These are phyloP conservation scores for Wallacemonas collosoma DNA, from an alignment of 208 protist genomes.

Conservation along the genomic window DNA sequence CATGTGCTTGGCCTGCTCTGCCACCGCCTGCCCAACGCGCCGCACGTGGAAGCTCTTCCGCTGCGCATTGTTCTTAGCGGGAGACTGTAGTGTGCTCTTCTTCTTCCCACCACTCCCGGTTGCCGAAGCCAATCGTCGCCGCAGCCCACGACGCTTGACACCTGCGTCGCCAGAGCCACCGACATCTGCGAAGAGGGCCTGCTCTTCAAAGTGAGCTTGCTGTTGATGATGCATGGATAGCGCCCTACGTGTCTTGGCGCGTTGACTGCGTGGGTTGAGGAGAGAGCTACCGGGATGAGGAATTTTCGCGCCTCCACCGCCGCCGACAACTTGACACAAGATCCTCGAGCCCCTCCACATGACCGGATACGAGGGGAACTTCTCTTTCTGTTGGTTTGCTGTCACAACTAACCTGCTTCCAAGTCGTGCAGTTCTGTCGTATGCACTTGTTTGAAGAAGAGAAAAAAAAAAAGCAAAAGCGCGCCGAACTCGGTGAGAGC, in stretches of 20 bases:
- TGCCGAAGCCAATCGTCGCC: background rate
- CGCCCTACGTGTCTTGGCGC: conserved; percentile 47
- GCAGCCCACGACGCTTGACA: conserved; percentile 1
- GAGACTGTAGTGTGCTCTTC: background rate
- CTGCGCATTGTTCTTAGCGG: conserved; percentile 41
- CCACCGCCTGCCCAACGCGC: conserved; percentile 43
- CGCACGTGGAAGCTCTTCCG: conserved; percentile 37
- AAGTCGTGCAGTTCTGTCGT: too few relatives aligned
- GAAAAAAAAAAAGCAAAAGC: too few relatives aligned
- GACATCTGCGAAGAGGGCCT: conserved; percentile 64
- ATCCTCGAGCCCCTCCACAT: conserved; percentile 13
- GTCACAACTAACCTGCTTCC: background rate
- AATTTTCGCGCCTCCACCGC: conserved; percentile 9
- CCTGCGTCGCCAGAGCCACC: conserved; percentile 25
- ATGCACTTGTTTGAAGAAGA: conserved; percentile 14
- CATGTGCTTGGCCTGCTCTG: conserved; percentile 69
- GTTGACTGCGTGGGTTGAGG: conserved; percentile 69
- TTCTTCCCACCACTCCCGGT: background rate
- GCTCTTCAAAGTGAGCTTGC: conserved; percentile 46
- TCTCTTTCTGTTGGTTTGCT: background rate
- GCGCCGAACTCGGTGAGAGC: too few relatives aligned
- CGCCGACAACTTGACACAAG: background rate
- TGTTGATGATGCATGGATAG: conserved; percentile 30
- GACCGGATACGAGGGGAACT: conserved; percentile 7
- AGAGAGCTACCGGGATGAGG: conserved; percentile 69